Evolutionary conservation across 1,284 basidiomycete genomes (phyloP).

Genomic region (Laetiporus sulphureus): DNA sequence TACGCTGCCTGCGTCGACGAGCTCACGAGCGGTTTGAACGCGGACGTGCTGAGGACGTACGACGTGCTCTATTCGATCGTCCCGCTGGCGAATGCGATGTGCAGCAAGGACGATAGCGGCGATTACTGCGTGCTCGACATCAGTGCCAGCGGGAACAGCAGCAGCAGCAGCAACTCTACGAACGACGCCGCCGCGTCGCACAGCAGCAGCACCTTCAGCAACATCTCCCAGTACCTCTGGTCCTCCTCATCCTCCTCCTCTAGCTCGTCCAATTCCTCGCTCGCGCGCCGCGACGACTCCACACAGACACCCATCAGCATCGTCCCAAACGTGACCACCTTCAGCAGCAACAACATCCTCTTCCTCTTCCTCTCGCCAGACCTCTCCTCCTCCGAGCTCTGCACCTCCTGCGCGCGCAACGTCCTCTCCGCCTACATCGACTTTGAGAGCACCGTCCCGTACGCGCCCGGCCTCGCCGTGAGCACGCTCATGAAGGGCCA

Average conservation of each 20-base stretch:
- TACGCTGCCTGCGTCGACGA: conserved; percentile 64
- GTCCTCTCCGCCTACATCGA: conserved; percentile 70
- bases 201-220: conserved; percentile 5
- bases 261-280: conserved; percentile 17
- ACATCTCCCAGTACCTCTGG: conserved; percentile 15
- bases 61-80: conserved; percentile 70
- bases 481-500: conserved; percentile 67
- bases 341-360: conserved; percentile 55
- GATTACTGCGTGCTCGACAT: conserved; percentile 51
- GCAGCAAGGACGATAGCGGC: conserved; percentile 65
- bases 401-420: conserved; percentile 75
- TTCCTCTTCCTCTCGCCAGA: conserved; percentile 72
- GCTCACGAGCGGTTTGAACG: conserved; percentile 45
- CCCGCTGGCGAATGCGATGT: conserved; percentile 64
- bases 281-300: conserved; percentile 21
- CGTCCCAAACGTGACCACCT: conserved; percentile 64
- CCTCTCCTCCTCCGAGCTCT: conserved; percentile 49
- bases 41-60: conserved; percentile 56
- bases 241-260: conserved; percentile 11
- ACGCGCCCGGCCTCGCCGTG: conserved; percentile 63
- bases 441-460: conserved; percentile 66
- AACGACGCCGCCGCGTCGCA: too few relatives aligned
- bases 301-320: conserved; percentile 27
- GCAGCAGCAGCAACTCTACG: neutral
- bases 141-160: neutral